Percentiles rank a stretch among this genome's conserved stretches.
These are phyloP conservation scores for Chlamydomonas sphaeroides DNA, from an alignment of 139 green algal species.

Conservation along the genomic window DNA sequence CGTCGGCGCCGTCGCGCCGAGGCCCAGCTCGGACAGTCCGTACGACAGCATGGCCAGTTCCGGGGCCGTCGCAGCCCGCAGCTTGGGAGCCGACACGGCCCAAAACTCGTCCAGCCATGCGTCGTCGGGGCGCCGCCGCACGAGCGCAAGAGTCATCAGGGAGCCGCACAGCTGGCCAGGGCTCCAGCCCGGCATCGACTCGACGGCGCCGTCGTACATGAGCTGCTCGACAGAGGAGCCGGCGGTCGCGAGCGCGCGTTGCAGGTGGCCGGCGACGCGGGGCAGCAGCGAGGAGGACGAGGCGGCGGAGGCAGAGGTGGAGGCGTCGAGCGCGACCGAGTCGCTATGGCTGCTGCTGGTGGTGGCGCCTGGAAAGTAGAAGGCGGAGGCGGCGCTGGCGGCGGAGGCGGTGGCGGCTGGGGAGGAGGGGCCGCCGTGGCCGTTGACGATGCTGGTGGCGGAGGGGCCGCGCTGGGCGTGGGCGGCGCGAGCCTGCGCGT, in stretches of 20 bases:
- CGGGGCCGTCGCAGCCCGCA: not conserved
- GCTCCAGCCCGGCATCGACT: conserved; percentile 4
- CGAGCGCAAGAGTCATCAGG: not conserved
- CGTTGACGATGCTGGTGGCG: no score
- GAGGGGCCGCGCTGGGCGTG: no score
- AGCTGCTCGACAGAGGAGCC: conserved; percentile 10
- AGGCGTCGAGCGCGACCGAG: not conserved
- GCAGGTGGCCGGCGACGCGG: not conserved
- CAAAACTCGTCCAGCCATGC: conserved; percentile 6
- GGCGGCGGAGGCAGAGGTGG: not conserved
- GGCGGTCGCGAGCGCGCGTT: not conserved
- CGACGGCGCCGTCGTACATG: not conserved
- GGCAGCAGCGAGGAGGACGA: not conserved
- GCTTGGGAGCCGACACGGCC: not conserved
- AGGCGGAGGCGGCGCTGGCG: not conserved
- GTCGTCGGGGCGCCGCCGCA: not conserved
- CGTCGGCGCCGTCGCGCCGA: not conserved
- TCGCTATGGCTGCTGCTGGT: not conserved
- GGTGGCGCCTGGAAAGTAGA: conserved; percentile 3
- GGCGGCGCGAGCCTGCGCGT: no score
- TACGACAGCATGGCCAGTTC: conserved; percentile 30
- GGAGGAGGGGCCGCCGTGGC: no score
- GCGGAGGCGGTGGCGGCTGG: no score
- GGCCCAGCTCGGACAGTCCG: not conserved
- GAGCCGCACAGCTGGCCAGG: not conserved